Conservation (phyloP, 345 rosid genomes). For the Eucalyptus curtisii region DNA sequence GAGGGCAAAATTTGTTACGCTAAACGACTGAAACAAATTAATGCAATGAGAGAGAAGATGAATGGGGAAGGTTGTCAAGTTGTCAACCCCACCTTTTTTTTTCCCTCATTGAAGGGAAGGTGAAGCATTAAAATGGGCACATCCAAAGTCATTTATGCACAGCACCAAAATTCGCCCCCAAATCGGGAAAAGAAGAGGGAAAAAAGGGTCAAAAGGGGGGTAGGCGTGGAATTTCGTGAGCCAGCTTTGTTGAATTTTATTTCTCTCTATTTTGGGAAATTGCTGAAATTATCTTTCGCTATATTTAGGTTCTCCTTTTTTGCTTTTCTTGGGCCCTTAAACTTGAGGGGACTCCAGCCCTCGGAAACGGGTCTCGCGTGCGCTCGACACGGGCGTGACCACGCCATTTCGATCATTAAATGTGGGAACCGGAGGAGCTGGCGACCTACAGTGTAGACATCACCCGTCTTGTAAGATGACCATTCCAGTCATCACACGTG, state of each 20-base stretch:
- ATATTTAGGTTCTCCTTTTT: neutral
- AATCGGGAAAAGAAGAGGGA: neutral
- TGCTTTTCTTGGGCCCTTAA: neutral
- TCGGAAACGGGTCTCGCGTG: neutral
- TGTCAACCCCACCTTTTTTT: neutral
- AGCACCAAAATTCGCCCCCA: neutral
- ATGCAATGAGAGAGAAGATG: neutral
- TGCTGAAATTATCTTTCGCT: neutral
- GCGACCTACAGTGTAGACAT: neutral
- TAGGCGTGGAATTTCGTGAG: neutral
- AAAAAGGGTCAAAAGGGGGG: neutral
- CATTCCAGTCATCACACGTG: too few relatives aligned
- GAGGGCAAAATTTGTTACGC: neutral
- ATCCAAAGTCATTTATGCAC: neutral
- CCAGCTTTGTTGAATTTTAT: neutral
- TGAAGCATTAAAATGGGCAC: neutral
- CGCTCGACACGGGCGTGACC: neutral
- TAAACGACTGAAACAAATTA: neutral
- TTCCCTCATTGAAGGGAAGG: neutral
- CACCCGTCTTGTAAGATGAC: rapidly evolving
- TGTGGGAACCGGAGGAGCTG: neutral
- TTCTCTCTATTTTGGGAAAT: neutral
- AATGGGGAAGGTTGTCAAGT: too few relatives aligned
- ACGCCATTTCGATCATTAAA: neutral
- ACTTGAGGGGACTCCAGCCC: neutral